phyloP scores from a whole-genome alignment of 495 filamentous ascomycete species.

The Aspergillus coremiiformis region DNA sequence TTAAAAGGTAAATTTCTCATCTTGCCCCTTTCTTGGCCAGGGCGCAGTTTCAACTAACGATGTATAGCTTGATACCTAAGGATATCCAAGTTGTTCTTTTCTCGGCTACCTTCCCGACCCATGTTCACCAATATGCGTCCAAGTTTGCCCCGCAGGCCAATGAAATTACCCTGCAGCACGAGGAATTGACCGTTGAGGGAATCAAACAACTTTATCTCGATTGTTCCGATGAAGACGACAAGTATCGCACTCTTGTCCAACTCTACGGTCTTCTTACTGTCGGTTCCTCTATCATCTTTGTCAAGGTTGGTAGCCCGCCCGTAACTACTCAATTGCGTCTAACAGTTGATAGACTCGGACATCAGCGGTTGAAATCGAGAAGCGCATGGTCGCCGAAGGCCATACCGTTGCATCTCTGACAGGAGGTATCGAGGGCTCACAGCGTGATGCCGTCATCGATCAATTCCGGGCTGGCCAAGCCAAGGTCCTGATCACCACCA shows the following conservation, averaged over 20 bases:
- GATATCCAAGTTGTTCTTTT: slow-evolving; percentile 82
- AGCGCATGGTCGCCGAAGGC: slow-evolving; percentile 76
- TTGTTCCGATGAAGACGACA: slow-evolving; percentile 68
- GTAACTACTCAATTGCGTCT: slow-evolving; percentile 9
- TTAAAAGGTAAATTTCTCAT: slow-evolving; percentile 60
- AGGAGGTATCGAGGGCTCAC: slow-evolving; percentile 71
- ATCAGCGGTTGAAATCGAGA: slow-evolving; percentile 74
- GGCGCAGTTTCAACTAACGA: slow-evolving; percentile 11
- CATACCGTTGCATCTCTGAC: slow-evolving; percentile 87
- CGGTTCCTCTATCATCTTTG: slow-evolving; percentile 96
- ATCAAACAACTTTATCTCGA: slow-evolving; percentile 98
- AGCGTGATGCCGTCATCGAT: slow-evolving; percentile 81
- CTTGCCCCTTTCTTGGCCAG: background rate
- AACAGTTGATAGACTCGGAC: slow-evolving; percentile 55
- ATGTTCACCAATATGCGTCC: slow-evolving; percentile 71
- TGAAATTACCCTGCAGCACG: slow-evolving; percentile 75
- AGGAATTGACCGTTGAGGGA: slow-evolving; percentile 91
- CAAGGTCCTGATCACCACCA: slow-evolving; percentile 98
- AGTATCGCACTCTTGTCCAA: slow-evolving; percentile 80
- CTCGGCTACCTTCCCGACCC: slow-evolving; percentile 88
- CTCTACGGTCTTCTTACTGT: slow-evolving; percentile 94
- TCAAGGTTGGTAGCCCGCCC: slow-evolving; percentile 52
- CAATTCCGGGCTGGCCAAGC: slow-evolving; percentile 75
- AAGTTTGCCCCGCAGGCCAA: slow-evolving; percentile 79
- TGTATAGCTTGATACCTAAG: slow-evolving; percentile 55